Conservation (phyloP, 2,329 filamentous ascomycete genomes). For the Cladosporium sp. region DNA sequence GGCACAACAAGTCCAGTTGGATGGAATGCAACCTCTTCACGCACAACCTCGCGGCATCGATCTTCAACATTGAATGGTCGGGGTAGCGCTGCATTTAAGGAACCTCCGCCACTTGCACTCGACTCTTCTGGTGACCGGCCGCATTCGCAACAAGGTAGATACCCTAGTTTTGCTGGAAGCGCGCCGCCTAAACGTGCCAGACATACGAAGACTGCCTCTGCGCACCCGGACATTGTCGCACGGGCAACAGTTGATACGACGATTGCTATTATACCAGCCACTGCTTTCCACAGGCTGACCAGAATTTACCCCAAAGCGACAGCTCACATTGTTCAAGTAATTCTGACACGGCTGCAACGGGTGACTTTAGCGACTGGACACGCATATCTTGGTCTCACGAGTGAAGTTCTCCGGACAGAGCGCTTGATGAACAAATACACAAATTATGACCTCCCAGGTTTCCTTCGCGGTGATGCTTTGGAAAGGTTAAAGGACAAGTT, state of each 20-base stretch:
- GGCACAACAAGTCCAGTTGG: constrained; percentile 22
- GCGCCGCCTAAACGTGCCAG: constrained; percentile 17
- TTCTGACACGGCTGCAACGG: constrained; percentile 86
- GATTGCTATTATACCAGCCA: constrained; percentile 95
- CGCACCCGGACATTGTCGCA: constrained; percentile 95
- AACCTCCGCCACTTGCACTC: constrained; percentile 28
- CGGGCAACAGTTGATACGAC: constrained; percentile 94
- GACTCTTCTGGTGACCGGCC: constrained; percentile 26
- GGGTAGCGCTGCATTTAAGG: constrained; percentile 19
- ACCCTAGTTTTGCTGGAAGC: constrained; percentile 23
- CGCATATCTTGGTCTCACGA: constrained; percentile 86
- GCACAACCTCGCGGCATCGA: constrained; percentile 25
- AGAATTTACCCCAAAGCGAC: constrained; percentile 94
- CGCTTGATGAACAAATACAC: constrained; percentile 92
- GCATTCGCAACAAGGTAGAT: constrained; percentile 19
- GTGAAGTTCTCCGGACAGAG: constrained; percentile 87
- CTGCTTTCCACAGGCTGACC: constrained; percentile 87
- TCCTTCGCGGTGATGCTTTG: constrained; percentile 77
- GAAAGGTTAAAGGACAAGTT: constrained; percentile 92
- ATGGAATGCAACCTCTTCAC: constrained; percentile 20
- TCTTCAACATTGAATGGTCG: constrained; percentile 15
- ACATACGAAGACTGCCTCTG: constrained; percentile 59
- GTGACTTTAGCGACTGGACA: constrained; percentile 94
- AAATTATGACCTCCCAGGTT: constrained; percentile 84
- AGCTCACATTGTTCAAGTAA: constrained; percentile 95